Base-by-base conservation (phyloP, 345 rosid species). In the Dipteronia sinensis region DNA sequence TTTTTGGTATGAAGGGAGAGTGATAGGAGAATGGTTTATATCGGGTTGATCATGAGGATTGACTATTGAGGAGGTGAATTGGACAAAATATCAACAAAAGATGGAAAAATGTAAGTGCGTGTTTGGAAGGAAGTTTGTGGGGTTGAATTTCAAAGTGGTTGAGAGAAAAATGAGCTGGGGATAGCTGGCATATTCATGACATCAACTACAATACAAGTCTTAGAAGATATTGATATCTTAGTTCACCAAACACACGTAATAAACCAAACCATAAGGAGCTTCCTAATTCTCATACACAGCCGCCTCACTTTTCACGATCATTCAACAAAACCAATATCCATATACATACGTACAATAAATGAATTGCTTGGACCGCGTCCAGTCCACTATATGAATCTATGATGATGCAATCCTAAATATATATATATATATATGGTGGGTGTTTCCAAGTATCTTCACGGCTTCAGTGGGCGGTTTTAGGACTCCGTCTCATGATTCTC, bases 151-250 rank as follows among this genome's bases (percentile, higher is more conserved):
- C n/a, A 53, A 16, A 53, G 58, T 72, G 53, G 29, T 40, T 42
- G 67, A 73, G 20, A 67, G 6, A 2, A 74, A n/a, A 46, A 63
- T 74, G 56, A 63, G 77, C 77, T 63, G 77, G 34, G 11, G 55
- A 63, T 74, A 74, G 77, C 77, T 74, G 77, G 77, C 55, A 8
- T 4, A 29, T 73, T 40, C 68, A 46, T 40, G 69, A 46, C 20
- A 9, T 62, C 23, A 23, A 42, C 25, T 42, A 59, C 9, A 49
- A 51, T 6, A 25, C 42, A 42, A 42, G 9, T 56, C 62, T 56
- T 34, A 56, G 62, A 20, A 17, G 62, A 9, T 44, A 4, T 59
- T 62, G 6, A 72, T 58, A 11, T 44, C 46, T 74, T 38, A 8
- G 46, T 51, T 46, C 46, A 74, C 61, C 69, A 74, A 63, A 63